Evolutionary conservation across 495 filamentous ascomycete species (phyloP).

Genomic region (Podospora australis): DNA sequence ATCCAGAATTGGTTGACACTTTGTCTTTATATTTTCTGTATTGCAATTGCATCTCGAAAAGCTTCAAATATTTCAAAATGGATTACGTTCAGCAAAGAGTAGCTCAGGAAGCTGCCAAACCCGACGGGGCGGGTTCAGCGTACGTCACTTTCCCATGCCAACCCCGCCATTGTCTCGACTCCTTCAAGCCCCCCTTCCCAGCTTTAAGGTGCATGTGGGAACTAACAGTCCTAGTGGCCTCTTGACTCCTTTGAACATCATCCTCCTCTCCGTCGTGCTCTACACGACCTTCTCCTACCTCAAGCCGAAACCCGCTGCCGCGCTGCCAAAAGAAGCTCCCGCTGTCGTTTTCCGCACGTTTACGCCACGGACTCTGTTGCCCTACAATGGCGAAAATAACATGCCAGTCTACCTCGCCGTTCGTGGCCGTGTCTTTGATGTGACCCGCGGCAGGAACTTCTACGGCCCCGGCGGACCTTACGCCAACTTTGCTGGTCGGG

Average conservation of each 20-base stretch:
- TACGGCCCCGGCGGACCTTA: conserved; percentile 93
- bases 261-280: conserved; percentile 63
- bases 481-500: conserved; percentile 89
- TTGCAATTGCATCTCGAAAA: neutral
- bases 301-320: conserved; percentile 46
- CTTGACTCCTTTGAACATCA: conserved; percentile 70
- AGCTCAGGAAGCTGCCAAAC: conserved; percentile 39
- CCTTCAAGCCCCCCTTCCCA: conserved; percentile 14
- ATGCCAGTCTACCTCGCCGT: conserved; percentile 80
- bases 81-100: conserved; percentile 52
- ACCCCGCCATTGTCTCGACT: too few relatives aligned
- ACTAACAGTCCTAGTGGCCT: conserved; percentile 46
- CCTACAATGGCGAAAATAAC: conserved; percentile 76
- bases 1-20: neutral
- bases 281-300: conserved; percentile 62
- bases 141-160: conserved; percentile 13
- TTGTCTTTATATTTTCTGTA: neutral
- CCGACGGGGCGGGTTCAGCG: conserved; percentile 9
- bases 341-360: conserved; percentile 84
- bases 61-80: conserved; percentile 26
- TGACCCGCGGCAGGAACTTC: conserved; percentile 76
- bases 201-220: conserved; percentile 8
- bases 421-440: conserved; percentile 80
- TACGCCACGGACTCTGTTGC: conserved; percentile 74
- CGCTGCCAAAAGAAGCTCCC: conserved; percentile 60